These are phyloP conservation scores for Colletotrichum orchidophilum DNA, from an alignment of 2,329 filamentous ascomycete species.

Conservation along the genomic window DNA sequence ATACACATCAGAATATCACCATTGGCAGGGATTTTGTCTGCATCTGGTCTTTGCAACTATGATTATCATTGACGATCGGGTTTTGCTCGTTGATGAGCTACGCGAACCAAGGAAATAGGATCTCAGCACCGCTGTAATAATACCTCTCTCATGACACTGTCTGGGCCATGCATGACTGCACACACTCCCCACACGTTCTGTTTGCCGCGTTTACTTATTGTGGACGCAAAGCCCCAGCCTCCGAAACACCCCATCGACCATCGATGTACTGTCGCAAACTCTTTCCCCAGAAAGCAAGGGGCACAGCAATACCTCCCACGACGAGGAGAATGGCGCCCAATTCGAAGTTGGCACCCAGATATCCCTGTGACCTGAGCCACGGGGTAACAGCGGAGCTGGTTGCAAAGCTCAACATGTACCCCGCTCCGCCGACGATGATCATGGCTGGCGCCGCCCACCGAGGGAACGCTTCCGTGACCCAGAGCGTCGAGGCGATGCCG, in stretches of 20 bases:
- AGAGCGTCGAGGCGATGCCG: constrained; percentile 38
- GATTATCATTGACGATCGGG: constrained; percentile 10
- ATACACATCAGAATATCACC: neutral
- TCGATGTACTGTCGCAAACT: constrained; percentile 39
- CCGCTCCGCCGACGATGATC: constrained; percentile 27
- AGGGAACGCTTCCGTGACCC: constrained; percentile 40
- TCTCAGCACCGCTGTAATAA: neutral
- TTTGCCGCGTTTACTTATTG: constrained; percentile 26
- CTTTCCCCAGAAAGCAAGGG: constrained; percentile 40
- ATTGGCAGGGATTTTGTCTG: neutral
- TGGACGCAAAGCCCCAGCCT: constrained; percentile 39
- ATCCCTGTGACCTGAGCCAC: constrained; percentile 28
- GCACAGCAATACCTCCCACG: constrained; percentile 37
- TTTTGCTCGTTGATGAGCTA: neutral
- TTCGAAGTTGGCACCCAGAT: constrained; percentile 29
- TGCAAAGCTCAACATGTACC: constrained; percentile 30
- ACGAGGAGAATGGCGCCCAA: constrained; percentile 35
- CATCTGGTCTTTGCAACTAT: neutral
- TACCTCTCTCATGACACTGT: neutral
- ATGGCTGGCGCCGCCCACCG: constrained; percentile 38
- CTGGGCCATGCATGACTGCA: neutral
- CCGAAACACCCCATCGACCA: constrained; percentile 36
- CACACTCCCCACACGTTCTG: neutral
- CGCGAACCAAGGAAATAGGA: neutral
- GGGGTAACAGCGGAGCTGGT: constrained; percentile 12